Conservation (phyloP, 176 grass and related monocot species). For the Phragmites australis region DNA sequence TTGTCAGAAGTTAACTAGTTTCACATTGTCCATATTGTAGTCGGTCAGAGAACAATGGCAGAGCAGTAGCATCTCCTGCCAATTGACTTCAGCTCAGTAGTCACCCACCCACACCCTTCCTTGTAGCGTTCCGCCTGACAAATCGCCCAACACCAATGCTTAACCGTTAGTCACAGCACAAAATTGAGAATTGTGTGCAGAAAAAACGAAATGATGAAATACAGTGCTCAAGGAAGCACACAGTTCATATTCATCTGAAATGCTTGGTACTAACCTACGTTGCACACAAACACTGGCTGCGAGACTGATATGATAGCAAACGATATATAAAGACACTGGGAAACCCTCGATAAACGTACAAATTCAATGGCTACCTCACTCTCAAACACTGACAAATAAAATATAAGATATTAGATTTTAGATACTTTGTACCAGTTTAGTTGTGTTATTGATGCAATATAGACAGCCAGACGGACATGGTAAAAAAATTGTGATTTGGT, state of each 20-base stretch:
- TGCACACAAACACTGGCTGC: no score
- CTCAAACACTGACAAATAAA: not conserved
- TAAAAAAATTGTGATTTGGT: not conserved
- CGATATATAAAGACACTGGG: not conserved
- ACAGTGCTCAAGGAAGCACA: not conserved
- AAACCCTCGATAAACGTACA: not conserved
- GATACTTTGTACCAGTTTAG: not conserved
- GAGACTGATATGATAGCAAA: not conserved
- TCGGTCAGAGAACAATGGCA: slow-evolving; percentile 51
- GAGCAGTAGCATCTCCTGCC: slow-evolving; percentile 65
- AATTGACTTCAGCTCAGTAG: slow-evolving; percentile 51
- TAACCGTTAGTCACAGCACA: not conserved
- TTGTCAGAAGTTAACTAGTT: slow-evolving; percentile 8
- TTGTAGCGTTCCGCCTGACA: slow-evolving; percentile 72
- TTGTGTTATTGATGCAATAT: not conserved
- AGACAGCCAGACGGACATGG: not conserved
- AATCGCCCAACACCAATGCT: not conserved
- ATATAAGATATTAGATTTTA: not conserved
- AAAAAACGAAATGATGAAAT: not conserved
- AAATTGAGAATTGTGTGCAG: not conserved
- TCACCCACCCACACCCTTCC: slow-evolving; percentile 63
- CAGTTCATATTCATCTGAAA: not conserved
- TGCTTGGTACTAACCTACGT: no score
- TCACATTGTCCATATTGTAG: not conserved
- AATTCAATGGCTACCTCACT: not conserved